These are phyloP conservation scores for Alternaria arborescens DNA, from an alignment of 2,329 filamentous ascomycete genomes.

Conservation along the genomic window DNA sequence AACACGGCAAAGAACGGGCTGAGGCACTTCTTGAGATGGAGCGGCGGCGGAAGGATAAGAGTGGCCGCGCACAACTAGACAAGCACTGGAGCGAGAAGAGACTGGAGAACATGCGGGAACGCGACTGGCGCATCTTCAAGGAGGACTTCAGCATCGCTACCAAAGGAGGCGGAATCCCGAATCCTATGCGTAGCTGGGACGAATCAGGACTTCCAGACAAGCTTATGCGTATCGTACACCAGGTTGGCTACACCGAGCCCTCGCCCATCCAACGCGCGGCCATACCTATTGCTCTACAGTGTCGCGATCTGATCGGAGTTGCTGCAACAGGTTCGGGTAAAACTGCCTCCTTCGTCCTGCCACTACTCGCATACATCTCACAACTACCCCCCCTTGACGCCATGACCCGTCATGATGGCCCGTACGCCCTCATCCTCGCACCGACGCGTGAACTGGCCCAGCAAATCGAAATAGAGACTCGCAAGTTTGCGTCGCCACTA, in stretches of 20 bases:
- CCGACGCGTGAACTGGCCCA: constrained; percentile 97
- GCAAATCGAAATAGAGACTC: constrained; percentile 93
- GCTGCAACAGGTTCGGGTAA: constrained; percentile 98
- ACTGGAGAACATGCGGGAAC: constrained; percentile 91
- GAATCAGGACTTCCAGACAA: constrained; percentile 82
- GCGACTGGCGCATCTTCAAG: constrained; percentile 99
- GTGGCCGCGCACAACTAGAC: constrained; percentile 76
- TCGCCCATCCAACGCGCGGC: constrained; percentile 91
- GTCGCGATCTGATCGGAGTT: constrained; percentile 95
- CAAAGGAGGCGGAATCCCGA: constrained; percentile 89
- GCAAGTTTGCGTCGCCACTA: constrained; percentile 87
- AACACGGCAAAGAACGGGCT: constrained; percentile 79
- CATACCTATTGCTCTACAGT: constrained; percentile 92
- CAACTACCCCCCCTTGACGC: constrained; percentile 87
- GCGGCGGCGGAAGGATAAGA: constrained; percentile 75
- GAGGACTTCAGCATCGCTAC: constrained; percentile 97
- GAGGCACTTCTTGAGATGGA: constrained; percentile 86
- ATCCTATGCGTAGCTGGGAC: constrained; percentile 94
- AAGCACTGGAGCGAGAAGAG: constrained; percentile 97
- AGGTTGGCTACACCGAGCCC: constrained; percentile 90
- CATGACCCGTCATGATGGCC: constrained; percentile 88
- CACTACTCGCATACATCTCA: constrained; percentile 92
- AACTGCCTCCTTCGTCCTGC: constrained; percentile 92
- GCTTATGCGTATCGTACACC: constrained; percentile 80
- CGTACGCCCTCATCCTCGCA: constrained; percentile 95